Base-by-base conservation (phyloP, 2,329 filamentous ascomycete species). In the Paraphoma chrysanthemicola region DNA sequence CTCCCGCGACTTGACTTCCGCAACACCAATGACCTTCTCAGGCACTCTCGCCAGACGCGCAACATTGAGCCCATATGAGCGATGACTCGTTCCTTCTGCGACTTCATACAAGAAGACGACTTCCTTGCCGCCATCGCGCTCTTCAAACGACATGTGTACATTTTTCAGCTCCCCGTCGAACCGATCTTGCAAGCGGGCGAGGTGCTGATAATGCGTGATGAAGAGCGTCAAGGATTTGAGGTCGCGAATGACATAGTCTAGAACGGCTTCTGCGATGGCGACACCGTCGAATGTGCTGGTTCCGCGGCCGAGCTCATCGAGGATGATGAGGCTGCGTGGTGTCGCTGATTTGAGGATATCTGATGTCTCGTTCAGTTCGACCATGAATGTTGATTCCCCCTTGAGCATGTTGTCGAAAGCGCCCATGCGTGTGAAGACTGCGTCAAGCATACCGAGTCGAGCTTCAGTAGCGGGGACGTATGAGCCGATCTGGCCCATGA, bases 351-450 rank as follows among this genome's bases (percentile, higher is more conserved):
- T 94, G 23, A 99, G 84, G 66, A 99, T 97, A 58, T 93, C 88
- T 1, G 90, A 88, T 1, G 95, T 98, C 77, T 99, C 95, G 36
- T 89, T 92, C 2, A 99, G 86, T 74, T 99, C 95, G 52, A 99
- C 93, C 93, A 98, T 97, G 80, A 99, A 99, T 11, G 95, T 99
- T 23, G 88, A 91, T 78, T 99, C 95, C 68, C 93, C 93, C 4
- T 92, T 90, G 74, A 98, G 90, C 80, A 99, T 92, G 74, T 97
- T 98, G 78, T 99, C 95, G 67, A 91, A 91, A 2, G 95, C 95
- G 51, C 95, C 95, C 87, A 97, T 97, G 63, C 95, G 91, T 0
- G 95, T 97, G 81, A 94, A 92, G 45, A 99, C 92, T 6, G 92
- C 92, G 75, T 99, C 95, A 36, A 94, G 83, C 59, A 97, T 88